Evolutionary conservation across 345 rosid species (phyloP).

Genomic region (Citrus medica): DNA sequence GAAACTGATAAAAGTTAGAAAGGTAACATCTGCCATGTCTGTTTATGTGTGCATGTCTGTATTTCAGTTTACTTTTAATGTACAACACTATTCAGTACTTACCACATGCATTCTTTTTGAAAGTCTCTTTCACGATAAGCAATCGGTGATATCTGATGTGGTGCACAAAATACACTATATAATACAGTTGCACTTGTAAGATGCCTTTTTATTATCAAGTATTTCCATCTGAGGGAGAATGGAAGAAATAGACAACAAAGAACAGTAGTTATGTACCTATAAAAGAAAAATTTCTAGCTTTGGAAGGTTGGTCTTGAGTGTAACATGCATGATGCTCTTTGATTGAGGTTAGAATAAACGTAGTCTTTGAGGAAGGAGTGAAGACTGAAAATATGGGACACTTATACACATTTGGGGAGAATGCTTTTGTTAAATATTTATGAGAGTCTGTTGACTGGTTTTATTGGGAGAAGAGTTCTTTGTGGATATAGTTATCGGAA

Average conservation of each 20-base stretch:
- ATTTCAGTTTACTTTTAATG: background rate
- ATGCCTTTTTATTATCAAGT: background rate
- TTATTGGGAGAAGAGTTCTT: background rate
- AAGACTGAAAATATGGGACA: background rate
- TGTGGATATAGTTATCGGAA: background rate
- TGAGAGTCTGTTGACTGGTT: background rate
- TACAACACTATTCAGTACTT: background rate
- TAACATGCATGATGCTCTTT: background rate
- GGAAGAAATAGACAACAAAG: background rate
- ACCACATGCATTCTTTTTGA: background rate
- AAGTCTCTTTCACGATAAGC: conserved; percentile 1
- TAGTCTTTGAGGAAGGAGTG: background rate
- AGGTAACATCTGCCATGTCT: conserved; percentile 31
- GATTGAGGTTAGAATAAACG: background rate
- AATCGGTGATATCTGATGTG: background rate
- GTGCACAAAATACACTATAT: background rate
- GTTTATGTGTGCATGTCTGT: background rate
- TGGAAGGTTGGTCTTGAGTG: background rate
- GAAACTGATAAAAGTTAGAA: conserved; percentile 48
- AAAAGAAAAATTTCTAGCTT: background rate
- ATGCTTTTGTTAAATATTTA: background rate
- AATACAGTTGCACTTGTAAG: background rate
- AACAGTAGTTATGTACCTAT: background rate
- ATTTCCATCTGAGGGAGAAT: background rate
- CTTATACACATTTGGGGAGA: background rate